Evolutionary conservation across 1,284 basidiomycete genomes (phyloP), one percentile per base, ranked within the genome.

Genomic region (Puccinia horiana): DNA sequence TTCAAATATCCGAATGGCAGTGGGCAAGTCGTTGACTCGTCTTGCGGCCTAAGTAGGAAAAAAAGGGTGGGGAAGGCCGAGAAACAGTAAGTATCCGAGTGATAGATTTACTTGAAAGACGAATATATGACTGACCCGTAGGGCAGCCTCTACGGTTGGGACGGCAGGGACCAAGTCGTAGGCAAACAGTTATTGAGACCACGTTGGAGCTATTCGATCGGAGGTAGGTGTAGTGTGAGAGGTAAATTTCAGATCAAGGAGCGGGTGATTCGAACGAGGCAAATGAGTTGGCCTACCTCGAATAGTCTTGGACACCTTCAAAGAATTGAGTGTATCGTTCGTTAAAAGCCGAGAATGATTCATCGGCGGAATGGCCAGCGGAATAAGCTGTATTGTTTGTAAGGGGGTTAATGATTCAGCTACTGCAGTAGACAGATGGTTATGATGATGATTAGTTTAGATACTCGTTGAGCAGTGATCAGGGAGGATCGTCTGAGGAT

Each of bases 121-220:
- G n/a, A 40, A 54, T 35, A 47, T 73, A 9, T 0, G 26, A 29
- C 78, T 70, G 20, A 82, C 80, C 40, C 74, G 65, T 44, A 82
- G 49, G 20, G 80, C 80, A 44, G 80, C 80, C 67, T 82, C 80
- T 4, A 82, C 61, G 26, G 80, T 82, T 40, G 72, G 63, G 26
- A 82, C 80, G 40, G 94, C 92, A 65, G 96, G 96, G 37, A 99
- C 97, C 84, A 99, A 91, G 88, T 99, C 96, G 88, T 99, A 96
- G 0, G 96, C 94, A 87, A 99, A 99, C 95, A 97, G 91, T 99
- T 99, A 91, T 99, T 99, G 85, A 99, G 90, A 70, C 96, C 96
- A 83, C 96, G 93, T 89, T 98, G 95, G 84, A 96, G 92, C 80
- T 82, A 82, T 32, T 54, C 42, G 18, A 52, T 47, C 26, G 16